These are phyloP conservation scores for Termitomyces titanicus DNA, from an alignment of 768 basidiomycete species.

Conservation along the genomic window DNA sequence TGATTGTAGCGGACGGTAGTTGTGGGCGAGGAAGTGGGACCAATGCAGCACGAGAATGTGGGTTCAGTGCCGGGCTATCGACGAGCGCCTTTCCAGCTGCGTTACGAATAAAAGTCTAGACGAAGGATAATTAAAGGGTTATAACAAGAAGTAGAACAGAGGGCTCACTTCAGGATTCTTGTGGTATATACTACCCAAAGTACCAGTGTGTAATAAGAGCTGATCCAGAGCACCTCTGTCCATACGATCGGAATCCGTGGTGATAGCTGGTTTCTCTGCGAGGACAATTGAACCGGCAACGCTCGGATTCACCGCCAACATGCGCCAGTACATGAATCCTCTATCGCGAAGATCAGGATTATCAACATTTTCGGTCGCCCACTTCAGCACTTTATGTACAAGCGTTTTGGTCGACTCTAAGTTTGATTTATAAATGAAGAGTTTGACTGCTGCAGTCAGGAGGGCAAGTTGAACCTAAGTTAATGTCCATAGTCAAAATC, in stretches of 20 bases:
- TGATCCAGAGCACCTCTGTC: conserved; percentile 96
- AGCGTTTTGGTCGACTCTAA: conserved; percentile 85
- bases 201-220: conserved; percentile 88
- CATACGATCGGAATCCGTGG: conserved; percentile 98
- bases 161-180: conserved; percentile 85
- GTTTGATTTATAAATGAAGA: conserved; percentile 87
- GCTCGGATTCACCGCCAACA: conserved; percentile 89
- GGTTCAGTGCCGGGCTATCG: conserved; percentile 89
- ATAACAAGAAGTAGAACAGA: background rate
- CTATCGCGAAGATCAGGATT: conserved; percentile 97
- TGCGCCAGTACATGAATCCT: conserved; percentile 99
- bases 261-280: conserved; percentile 91
- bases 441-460: conserved; percentile 90
- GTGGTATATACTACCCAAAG: conserved; percentile 94
- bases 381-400: conserved; percentile 93
- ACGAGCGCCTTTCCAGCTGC: conserved; percentile 77
- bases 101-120: conserved; percentile 88
- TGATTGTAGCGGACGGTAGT: conserved; percentile 42
- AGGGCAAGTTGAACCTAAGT: conserved; percentile 90
- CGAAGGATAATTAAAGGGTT: conserved; percentile 2
- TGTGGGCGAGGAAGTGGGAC: conserved; percentile 55
- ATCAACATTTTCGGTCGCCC: conserved; percentile 96
- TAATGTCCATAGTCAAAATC: background rate
- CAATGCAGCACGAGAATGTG: conserved; percentile 70
- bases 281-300: conserved; percentile 89